These are phyloP conservation scores for Kodamaea sp. DNA, from an alignment of 1,139 yeast species.

Conservation along the genomic window DNA sequence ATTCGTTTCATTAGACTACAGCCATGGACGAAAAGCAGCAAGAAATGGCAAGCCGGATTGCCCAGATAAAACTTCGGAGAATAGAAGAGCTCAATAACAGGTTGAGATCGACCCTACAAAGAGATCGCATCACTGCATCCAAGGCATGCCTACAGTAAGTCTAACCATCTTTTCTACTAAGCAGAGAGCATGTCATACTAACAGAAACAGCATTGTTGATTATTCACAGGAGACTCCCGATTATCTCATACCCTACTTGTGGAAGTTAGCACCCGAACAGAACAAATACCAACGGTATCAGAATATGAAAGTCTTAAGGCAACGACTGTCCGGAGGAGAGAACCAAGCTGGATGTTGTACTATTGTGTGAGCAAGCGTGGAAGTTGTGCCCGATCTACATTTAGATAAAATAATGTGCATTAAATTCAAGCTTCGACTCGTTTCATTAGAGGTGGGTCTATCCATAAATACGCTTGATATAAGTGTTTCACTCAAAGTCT, in stretches of 20 bases:
- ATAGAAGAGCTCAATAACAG: slow-evolving; percentile 60
- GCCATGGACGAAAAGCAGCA: slow-evolving; percentile 3
- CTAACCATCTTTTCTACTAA: slow-evolving; percentile 1
- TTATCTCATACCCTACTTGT: slow-evolving; percentile 51
- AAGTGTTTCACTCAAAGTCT: too few relatives aligned
- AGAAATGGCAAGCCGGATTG: slow-evolving; percentile 29
- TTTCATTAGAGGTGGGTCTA: too few relatives aligned
- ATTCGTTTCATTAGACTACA: too few relatives aligned
- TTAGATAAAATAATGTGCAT: too few relatives aligned
- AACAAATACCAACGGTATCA: slow-evolving; percentile 45
- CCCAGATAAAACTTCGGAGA: slow-evolving; percentile 59
- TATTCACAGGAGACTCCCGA: slow-evolving; percentile 52
- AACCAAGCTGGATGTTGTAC: slow-evolving; percentile 43
- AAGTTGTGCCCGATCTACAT: too few relatives aligned
- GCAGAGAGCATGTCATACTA: slow-evolving; percentile 2
- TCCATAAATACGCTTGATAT: too few relatives aligned
- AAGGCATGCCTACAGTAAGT: slow-evolving; percentile 55
- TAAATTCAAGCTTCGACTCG: too few relatives aligned
- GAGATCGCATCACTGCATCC: slow-evolving; percentile 69
- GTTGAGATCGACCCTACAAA: slow-evolving; percentile 52
- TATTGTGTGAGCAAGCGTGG: slow-evolving; percentile 41
- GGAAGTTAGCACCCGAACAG: slow-evolving; percentile 50
- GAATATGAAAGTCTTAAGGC: slow-evolving; percentile 16
- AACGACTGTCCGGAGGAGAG: slow-evolving; percentile 3
- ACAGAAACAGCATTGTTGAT: slow-evolving; percentile 33